Base-by-base conservation (phyloP, 2,329 filamentous ascomycete species). In the Parafenestella ontariensis region DNA sequence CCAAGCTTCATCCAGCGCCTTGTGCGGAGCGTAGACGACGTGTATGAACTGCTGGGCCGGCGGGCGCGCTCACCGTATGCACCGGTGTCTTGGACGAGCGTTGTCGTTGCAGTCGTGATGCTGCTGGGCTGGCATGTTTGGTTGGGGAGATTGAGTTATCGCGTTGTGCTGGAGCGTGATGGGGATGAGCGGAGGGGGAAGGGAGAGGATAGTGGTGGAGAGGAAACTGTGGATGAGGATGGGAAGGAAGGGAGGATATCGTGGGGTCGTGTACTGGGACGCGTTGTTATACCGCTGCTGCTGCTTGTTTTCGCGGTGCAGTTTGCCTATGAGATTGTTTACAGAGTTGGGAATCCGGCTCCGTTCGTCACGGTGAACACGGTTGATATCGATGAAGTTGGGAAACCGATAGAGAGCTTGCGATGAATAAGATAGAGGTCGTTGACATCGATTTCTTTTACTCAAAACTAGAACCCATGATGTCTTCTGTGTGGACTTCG, bases 81-180 rank as follows among this genome's bases (percentile, higher is more conserved):
- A 18, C 31, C 23, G 1, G 11, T 41, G 0, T 20, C 49, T 1
- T 56, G 47, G 53, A 3, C 33, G 11, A 52, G 46, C 3, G 17
- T 64, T 1, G 13, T 36, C 1, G 13, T 61, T 4, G 60, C 58
- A 2, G 20, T 26, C 3, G 23, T 48, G 9, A 13, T 63, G 20
- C 29, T 68, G 17, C 24, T 54, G 2, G 58, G 20, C 5, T 69
- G 66, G 65, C 61, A 65, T 37, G 33, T 52, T 11, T 56, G 51
- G 26, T 18, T 68, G 15, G 56, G 51, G 15, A 33, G 59, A 10
- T 15, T 64, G 29, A 55, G 56, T 17, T 64, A 61, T 34, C 39
- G 28, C 6, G 51, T 44, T 3, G 42, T 57, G 8, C 10, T 61
- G 23, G 61, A 62, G 36, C n/a, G n/a, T n/a, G 44, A 43, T 6